These are phyloP conservation scores for Atractiella rhizophila DNA, from an alignment of 768 basidiomycete species.

Conservation along the genomic window DNA sequence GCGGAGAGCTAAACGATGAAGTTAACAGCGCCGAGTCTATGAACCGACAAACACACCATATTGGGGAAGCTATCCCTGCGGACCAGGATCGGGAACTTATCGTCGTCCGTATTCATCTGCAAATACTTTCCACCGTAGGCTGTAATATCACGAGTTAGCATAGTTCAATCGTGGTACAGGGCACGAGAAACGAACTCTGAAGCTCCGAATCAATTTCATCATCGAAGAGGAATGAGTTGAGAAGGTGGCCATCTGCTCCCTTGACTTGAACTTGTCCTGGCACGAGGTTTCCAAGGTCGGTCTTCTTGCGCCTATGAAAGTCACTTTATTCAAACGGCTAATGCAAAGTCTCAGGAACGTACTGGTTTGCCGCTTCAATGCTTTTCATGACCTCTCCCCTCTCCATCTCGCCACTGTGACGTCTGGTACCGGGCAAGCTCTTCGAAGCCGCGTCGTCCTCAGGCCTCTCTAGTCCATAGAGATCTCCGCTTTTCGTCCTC, in stretches of 20 bases:
- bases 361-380: neutral
- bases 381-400: neutral
- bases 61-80: slow-evolving; percentile 32
- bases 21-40: neutral
- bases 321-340: neutral
- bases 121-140: slow-evolving; percentile 57
- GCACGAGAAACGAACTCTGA: slow-evolving; percentile 38
- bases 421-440: neutral
- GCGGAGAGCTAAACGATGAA: slow-evolving; percentile 36
- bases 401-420: neutral
- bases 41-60: slow-evolving; percentile 24
- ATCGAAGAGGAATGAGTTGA: slow-evolving; percentile 45
- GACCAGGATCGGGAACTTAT: slow-evolving; percentile 38
- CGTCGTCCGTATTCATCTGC: slow-evolving; percentile 37
- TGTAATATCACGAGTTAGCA: neutral
- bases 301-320: neutral
- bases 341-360: neutral
- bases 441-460: neutral
- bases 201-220: slow-evolving; percentile 84
- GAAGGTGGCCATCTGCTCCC: slow-evolving; percentile 8
- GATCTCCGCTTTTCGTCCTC: too few species aligned
- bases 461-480: slow-evolving; percentile 24
- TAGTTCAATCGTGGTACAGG: neutral
- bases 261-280: slow-evolving; percentile 7
- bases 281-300: neutral